Evolutionary conservation across 805 yeast genomes (phyloP), one percentile per base, ranked within the genome.

Genomic region (Candida boleticola): DNA sequence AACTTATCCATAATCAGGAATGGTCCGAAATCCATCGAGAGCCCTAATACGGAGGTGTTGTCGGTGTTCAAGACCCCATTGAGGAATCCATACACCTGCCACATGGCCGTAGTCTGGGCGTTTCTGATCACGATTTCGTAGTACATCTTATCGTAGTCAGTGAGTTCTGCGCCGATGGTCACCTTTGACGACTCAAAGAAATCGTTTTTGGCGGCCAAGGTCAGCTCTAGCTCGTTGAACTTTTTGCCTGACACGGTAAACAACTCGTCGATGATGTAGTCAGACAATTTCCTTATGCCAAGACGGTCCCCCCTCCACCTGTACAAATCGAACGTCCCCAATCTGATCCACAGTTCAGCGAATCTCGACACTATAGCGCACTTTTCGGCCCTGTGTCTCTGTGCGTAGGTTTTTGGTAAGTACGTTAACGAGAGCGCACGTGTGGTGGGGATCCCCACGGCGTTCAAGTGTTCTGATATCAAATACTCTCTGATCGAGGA

Each of bases 41-140:
- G 67, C 0, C 99, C 99, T 34, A 84, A 55, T n/a, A 92, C 73
- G 0, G 96, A 87, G 1, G 97, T 88, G 57, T 92, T 92, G 57
- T 92, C 99, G 0, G 98, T 90, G 60, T 92, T 92, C 42, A 93
- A 68, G 3, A 93, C 98, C 11, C 99, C 99, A 55, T 92, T 93
- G 51, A 90, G 61, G 54, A 92, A 90, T 2, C 97, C 98, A 62
- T 89, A 92, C 0, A 85, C 76, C 58, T 92, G 97, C 88, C 96
- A 88, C 49, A 76, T 71, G 2, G 95, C 96, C 1, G 86, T 83
- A 14, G 85, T 76, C 37, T 67, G 61, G 0, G 97, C 96, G 58
- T 89, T 90, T 30, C 88, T 61, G n/a, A 72, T 64, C 2, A 85
- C 78, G 9, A 84, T 80, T 52, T 85, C 90, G 30, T 82, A 66